A percentile compares a stretch with the other conserved stretches of the same genome.
phyloP scores from a whole-genome alignment of 2,329 filamentous ascomycete species.

The Botrytis medusae region DNA sequence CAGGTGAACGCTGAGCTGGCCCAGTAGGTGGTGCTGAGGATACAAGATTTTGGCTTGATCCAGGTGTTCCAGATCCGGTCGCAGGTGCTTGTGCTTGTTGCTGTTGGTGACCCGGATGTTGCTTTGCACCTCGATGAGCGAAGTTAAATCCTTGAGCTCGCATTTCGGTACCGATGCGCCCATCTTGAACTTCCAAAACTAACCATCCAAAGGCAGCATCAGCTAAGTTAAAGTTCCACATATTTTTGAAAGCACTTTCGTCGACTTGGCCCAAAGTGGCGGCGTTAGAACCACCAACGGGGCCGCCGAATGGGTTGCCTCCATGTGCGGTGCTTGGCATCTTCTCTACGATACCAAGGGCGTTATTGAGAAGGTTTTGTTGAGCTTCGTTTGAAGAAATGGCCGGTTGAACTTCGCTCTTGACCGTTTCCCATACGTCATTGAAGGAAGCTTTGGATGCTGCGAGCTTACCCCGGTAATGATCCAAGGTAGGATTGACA shows the following conservation, averaged over 20 bases:
- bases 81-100: slow-evolving; percentile 37
- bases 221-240: slow-evolving; percentile 99
- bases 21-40: slow-evolving; percentile 38
- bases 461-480: slow-evolving; percentile 97
- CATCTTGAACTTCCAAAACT: slow-evolving; percentile 91
- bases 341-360: slow-evolving; percentile 91
- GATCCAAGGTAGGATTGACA: slow-evolving; percentile 95
- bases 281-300: slow-evolving; percentile 64
- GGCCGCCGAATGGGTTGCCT: slow-evolving; percentile 93
- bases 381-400: slow-evolving; percentile 93
- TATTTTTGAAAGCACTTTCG: slow-evolving; percentile 99
- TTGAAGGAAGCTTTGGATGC: slow-evolving; percentile 98
- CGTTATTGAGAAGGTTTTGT: slow-evolving; percentile 86
- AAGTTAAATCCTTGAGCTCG: slow-evolving; percentile 99
- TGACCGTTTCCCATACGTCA: slow-evolving; percentile 99
- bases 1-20: slow-evolving; percentile 36
- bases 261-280: slow-evolving; percentile 83
- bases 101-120: slow-evolving; percentile 48
- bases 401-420: slow-evolving; percentile 90
- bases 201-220: slow-evolving; percentile 97
- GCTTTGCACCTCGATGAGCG: slow-evolving; percentile 88
- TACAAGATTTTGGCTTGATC: slow-evolving; percentile 39
- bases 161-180: slow-evolving; percentile 97
- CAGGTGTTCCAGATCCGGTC: slow-evolving; percentile 40
- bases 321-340: slow-evolving; percentile 95